Percentiles rank a stretch among this genome's conserved stretches.
Conservation (phyloP, 2,329 filamentous ascomycete genomes). For the Phyllachora maydis region DNA sequence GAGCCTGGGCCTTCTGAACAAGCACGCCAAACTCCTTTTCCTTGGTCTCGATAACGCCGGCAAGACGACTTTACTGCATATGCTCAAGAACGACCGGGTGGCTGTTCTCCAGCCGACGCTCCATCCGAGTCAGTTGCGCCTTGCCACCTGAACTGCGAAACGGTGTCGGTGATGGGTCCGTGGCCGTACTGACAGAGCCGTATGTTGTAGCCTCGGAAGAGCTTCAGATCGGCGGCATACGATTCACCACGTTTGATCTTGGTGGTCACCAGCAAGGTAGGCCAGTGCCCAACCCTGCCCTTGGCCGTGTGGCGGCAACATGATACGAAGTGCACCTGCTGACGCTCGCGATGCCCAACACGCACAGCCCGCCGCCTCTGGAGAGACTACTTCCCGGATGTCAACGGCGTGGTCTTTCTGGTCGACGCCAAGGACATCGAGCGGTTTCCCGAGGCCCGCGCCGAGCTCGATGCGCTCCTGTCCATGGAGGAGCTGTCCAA, state of each 20-base stretch:
- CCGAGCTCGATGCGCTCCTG: slow-evolving; percentile 85
- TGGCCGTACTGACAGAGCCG: too few species aligned
- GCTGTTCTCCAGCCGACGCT: slow-evolving; percentile 79
- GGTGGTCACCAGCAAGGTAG: slow-evolving; percentile 82
- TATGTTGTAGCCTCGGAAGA: slow-evolving; percentile 85
- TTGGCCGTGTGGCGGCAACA: background rate
- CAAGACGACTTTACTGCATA: slow-evolving; percentile 85
- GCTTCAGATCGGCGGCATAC: slow-evolving; percentile 78
- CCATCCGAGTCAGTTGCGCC: slow-evolving; percentile 53
- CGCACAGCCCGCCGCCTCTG: slow-evolving; percentile 64
- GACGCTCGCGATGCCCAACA: background rate
- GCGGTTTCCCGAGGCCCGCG: slow-evolving; percentile 84
- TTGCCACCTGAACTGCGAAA: slow-evolving; percentile 2
- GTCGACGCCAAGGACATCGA: slow-evolving; percentile 96
- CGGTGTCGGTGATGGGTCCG: too few species aligned
- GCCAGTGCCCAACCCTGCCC: slow-evolving; percentile 5
- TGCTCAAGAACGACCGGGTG: slow-evolving; percentile 94
- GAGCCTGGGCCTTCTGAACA: slow-evolving; percentile 75
- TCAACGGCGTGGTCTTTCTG: slow-evolving; percentile 91
- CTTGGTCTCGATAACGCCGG: slow-evolving; percentile 86
- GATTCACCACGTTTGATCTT: slow-evolving; percentile 87
- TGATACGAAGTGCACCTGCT: background rate
- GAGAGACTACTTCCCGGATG: slow-evolving; percentile 95
- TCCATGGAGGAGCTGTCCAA: slow-evolving; percentile 93
- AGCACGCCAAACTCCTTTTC: slow-evolving; percentile 89